These are phyloP conservation scores for Alternaria metachromatica DNA, from an alignment of 2,329 filamentous ascomycete genomes.

Conservation along the genomic window DNA sequence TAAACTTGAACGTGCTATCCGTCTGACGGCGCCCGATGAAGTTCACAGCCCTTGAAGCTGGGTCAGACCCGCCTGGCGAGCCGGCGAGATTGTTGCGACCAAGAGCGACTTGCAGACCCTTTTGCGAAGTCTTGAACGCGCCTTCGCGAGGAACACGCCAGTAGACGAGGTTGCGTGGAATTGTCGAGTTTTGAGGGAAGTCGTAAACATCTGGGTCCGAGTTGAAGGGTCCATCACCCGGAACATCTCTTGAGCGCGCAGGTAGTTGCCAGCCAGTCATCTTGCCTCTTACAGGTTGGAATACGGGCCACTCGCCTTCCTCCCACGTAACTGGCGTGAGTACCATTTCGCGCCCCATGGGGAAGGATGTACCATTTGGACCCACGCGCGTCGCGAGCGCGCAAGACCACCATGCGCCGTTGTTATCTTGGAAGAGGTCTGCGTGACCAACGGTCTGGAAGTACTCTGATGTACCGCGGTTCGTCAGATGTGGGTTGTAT, in stretches of 20 bases:
- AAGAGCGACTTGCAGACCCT: constrained; percentile 47
- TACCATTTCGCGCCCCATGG: constrained; percentile 40
- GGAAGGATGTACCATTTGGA: constrained; percentile 17
- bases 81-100: constrained; percentile 62
- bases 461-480: constrained; percentile 44
- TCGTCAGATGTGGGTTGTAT: constrained; percentile 43
- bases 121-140: constrained; percentile 4
- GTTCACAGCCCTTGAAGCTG: constrained; percentile 54
- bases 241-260: constrained; percentile 37
- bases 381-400: constrained; percentile 33
- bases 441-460: constrained; percentile 40
- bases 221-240: constrained; percentile 50
- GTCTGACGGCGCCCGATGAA: constrained; percentile 62
- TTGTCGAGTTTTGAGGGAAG: constrained; percentile 51
- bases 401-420: constrained; percentile 34
- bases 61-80: constrained; percentile 51
- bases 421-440: constrained; percentile 35
- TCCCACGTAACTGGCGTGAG: constrained; percentile 35
- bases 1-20: constrained; percentile 61
- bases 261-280: constrained; percentile 55
- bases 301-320: constrained; percentile 53
- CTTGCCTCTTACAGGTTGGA: constrained; percentile 50
- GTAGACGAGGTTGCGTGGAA: constrained; percentile 61
- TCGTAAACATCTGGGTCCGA: constrained; percentile 54
- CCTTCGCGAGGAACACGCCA: constrained; percentile 50